phyloP scores from a whole-genome alignment of 1,284 basidiomycete genomes.

The Boletus mariae region DNA sequence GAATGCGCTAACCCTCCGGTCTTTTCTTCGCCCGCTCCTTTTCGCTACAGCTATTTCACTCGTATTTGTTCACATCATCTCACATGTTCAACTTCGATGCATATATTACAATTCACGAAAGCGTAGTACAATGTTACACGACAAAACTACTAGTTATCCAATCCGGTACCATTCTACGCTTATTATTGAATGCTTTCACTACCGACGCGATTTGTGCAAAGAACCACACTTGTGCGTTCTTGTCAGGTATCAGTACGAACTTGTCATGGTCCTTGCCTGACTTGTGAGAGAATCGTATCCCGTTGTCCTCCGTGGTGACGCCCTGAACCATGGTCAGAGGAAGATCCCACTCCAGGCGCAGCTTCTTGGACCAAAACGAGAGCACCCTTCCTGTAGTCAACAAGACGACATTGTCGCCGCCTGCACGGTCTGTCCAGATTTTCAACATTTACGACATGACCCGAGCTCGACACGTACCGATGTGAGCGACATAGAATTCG shows the following conservation, averaged over 20 bases:
- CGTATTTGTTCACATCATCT: conserved; percentile 26
- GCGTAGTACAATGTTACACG: conserved; percentile 22
- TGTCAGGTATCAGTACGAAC: conserved; percentile 75
- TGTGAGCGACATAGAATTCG: conserved; percentile 90
- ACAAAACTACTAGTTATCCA: conserved; percentile 16
- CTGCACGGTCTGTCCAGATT: conserved; percentile 58
- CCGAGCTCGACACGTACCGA: conserved; percentile 50
- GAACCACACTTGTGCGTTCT: conserved; percentile 72
- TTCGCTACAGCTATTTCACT: conserved; percentile 20
- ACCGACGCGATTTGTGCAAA: conserved; percentile 70
- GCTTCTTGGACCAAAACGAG: conserved; percentile 81
- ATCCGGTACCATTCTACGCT: conserved; percentile 54
- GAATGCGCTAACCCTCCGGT: conserved; percentile 15
- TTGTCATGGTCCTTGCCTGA: conserved; percentile 67
- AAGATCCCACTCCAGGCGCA: conserved; percentile 91
- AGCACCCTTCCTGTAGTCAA: conserved; percentile 79
- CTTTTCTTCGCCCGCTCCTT: conserved; percentile 20
- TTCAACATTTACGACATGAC: conserved; percentile 12
- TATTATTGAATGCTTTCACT: conserved; percentile 71
- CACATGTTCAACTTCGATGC: conserved; percentile 24
- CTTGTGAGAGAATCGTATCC: conserved; percentile 83
- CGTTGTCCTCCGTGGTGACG: conserved; percentile 85
- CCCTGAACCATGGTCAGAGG: conserved; percentile 85
- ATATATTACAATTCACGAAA: conserved; percentile 25
- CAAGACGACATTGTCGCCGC: conserved; percentile 81